Percentiles rank a stretch among this genome's conserved stretches.
These are phyloP conservation scores for Lasiodiplodia sp. DNA, from an alignment of 2,329 filamentous ascomycete genomes.

Conservation along the genomic window DNA sequence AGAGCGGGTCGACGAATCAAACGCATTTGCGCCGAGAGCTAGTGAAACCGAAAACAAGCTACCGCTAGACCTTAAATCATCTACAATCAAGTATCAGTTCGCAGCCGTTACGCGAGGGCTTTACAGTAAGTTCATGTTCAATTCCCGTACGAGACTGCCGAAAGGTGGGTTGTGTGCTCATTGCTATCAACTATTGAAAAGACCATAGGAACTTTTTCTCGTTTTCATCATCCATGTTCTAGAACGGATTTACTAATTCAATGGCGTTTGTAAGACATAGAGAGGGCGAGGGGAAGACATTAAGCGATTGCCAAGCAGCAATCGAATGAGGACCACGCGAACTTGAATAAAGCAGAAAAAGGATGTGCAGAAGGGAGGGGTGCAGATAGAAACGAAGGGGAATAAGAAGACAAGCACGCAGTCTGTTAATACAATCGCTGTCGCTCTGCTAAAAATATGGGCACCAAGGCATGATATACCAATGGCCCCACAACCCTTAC, in stretches of 20 bases:
- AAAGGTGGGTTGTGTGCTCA: background rate
- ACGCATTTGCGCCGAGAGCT: background rate
- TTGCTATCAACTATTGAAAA: background rate
- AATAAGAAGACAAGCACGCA: slow-evolving; percentile 1
- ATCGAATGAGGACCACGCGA: background rate
- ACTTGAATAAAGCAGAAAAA: background rate
- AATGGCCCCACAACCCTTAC: background rate
- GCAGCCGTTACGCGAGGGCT: too few species aligned
- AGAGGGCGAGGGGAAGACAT: background rate
- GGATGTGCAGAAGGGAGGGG: background rate
- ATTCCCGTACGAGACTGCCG: background rate
- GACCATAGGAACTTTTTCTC: background rate
- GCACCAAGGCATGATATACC: slow-evolving; percentile 1
- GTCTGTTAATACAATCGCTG: slow-evolving; percentile 16
- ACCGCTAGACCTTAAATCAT: background rate
- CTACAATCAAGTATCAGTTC: background rate
- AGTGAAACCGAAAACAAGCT: background rate
- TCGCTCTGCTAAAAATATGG: background rate
- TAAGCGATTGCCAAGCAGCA: background rate
- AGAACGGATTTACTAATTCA: background rate
- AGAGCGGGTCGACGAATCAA: slow-evolving; percentile 3
- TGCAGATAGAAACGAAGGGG: background rate
- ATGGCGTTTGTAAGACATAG: background rate
- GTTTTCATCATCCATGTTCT: slow-evolving; percentile 22
- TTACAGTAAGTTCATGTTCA: background rate